Conservation (phyloP, 2,329 filamentous ascomycete genomes). For the Curvularia sp. region DNA sequence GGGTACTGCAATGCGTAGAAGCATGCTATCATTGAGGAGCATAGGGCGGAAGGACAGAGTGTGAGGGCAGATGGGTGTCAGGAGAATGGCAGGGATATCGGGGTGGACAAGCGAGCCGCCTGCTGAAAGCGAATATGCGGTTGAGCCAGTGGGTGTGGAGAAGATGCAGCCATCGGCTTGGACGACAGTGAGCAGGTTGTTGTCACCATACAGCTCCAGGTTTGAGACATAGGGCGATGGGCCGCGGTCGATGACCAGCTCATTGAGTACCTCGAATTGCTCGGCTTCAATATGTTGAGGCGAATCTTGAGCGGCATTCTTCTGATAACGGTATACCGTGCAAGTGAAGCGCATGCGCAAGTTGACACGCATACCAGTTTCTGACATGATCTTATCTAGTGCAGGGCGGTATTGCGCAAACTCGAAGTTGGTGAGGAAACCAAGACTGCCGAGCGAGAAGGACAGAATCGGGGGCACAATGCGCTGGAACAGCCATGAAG, state of each 20-base stretch:
- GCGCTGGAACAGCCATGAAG: slow-evolving; percentile 90
- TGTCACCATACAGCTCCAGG: slow-evolving; percentile 93
- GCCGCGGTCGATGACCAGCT: slow-evolving; percentile 96
- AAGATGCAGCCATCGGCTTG: slow-evolving; percentile 98
- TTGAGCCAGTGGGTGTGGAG: slow-evolving; percentile 87
- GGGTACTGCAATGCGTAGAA: slow-evolving; percentile 87
- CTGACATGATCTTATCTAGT: slow-evolving; percentile 88
- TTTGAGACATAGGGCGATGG: slow-evolving; percentile 97
- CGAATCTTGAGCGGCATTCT: slow-evolving; percentile 55
- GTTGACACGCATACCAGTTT: slow-evolving; percentile 95
- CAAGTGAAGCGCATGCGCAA: slow-evolving; percentile 99
- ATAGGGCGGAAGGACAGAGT: slow-evolving; percentile 97
- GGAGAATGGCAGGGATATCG: slow-evolving; percentile 92
- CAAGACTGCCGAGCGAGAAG: slow-evolving; percentile 82
- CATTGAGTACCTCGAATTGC: slow-evolving; percentile 97
- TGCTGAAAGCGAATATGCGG: slow-evolving; percentile 94
- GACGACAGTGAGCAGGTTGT: slow-evolving; percentile 91
- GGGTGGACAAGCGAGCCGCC: slow-evolving; percentile 95
- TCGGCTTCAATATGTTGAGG: slow-evolving; percentile 80
- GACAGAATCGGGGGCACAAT: slow-evolving; percentile 85
- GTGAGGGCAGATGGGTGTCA: slow-evolving; percentile 97
- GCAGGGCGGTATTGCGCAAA: slow-evolving; percentile 88
- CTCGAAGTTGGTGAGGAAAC: slow-evolving; percentile 88
- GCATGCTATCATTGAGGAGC: slow-evolving; percentile 94
- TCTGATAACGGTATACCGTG: slow-evolving; percentile 81